Evolutionary conservation across 140 eudicot species (phyloP).

Genomic region (Ambrosia hybrid): DNA sequence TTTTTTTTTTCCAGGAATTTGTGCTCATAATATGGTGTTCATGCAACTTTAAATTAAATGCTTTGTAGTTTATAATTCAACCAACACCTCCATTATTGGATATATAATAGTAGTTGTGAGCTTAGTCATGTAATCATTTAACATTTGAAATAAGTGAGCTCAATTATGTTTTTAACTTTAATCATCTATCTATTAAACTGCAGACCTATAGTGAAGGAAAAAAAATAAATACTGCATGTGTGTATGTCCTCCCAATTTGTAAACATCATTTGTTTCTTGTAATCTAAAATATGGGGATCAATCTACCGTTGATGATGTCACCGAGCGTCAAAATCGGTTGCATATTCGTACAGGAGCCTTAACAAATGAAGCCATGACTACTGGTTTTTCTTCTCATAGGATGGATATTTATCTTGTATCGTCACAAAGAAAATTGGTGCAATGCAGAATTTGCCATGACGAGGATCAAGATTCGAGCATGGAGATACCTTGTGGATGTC

Average conservation of each 20-base stretch:
- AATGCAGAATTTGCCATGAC: constrained; percentile 78
- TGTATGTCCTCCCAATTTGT: no score
- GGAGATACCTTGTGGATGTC: constrained; percentile 76
- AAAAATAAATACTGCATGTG: not conserved
- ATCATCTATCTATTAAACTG: not conserved
- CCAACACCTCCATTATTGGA: not conserved
- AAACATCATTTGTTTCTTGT: not conserved
- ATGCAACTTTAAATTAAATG: constrained; percentile 15
- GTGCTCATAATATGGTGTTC: constrained; percentile 5
- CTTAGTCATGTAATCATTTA: not conserved
- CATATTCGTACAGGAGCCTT: constrained; percentile 21
- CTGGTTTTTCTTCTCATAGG: constrained; percentile 38
- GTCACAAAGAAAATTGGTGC: constrained; percentile 40
- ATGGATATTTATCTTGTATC: constrained; percentile 37
- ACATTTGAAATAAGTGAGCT: constrained; percentile 5
- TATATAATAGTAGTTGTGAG: not conserved
- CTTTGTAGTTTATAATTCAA: not conserved
- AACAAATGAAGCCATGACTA: constrained; percentile 20
- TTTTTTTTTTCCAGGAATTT: not conserved
- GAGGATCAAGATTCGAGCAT: constrained; percentile 63
- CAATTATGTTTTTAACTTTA: constrained; percentile 10
- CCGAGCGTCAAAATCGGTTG: constrained; percentile 29
- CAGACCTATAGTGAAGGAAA: constrained; percentile 12
- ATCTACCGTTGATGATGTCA: constrained; percentile 44
- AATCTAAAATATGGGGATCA: constrained; percentile 30